These are phyloP conservation scores for Aureococcus anophagefferens DNA, from an alignment of 108 stramenopile genomes.

Conservation along the genomic window DNA sequence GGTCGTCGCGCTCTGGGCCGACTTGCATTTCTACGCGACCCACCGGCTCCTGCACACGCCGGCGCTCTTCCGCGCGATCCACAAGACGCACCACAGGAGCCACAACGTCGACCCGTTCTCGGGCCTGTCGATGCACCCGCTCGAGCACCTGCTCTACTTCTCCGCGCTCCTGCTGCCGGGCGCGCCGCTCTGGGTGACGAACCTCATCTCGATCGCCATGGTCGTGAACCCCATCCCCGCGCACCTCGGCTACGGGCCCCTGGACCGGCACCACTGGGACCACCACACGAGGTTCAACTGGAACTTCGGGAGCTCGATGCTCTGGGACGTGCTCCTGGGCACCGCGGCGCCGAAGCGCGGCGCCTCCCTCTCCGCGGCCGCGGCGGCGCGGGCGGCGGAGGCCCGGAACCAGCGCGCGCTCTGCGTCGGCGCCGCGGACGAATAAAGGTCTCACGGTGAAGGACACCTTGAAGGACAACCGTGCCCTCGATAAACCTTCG, in stretches of 20 bases:
- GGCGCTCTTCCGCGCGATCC: not conserved
- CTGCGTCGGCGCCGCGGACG: too few relatives aligned
- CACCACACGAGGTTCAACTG: conserved; percentile 8
- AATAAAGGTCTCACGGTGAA: too few relatives aligned
- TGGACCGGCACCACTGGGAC: not conserved
- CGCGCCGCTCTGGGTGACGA: not conserved
- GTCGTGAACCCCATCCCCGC: not conserved
- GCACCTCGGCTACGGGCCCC: conserved; percentile 1
- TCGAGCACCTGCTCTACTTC: conserved; percentile 4
- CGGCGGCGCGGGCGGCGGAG: too few relatives aligned
- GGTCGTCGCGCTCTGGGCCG: too few relatives aligned
- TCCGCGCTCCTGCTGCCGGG: not conserved
- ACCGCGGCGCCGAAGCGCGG: too few relatives aligned
- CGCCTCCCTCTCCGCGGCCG: too few relatives aligned
- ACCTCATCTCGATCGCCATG: not conserved
- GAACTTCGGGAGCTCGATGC: not conserved
- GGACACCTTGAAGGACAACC: too few relatives aligned
- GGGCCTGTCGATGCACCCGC: conserved; percentile 1
- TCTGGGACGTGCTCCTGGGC: not conserved
- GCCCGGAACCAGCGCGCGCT: too few relatives aligned
- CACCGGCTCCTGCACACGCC: conserved; percentile 2
- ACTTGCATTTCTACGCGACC: conserved; percentile 4
- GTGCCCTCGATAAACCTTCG: too few relatives aligned
- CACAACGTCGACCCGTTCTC: conserved; percentile 3
- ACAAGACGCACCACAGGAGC: conserved; percentile 6